Evolutionary conservation across 2,329 filamentous ascomycete genomes (phyloP).

Genomic region (Aspergillus felis): DNA sequence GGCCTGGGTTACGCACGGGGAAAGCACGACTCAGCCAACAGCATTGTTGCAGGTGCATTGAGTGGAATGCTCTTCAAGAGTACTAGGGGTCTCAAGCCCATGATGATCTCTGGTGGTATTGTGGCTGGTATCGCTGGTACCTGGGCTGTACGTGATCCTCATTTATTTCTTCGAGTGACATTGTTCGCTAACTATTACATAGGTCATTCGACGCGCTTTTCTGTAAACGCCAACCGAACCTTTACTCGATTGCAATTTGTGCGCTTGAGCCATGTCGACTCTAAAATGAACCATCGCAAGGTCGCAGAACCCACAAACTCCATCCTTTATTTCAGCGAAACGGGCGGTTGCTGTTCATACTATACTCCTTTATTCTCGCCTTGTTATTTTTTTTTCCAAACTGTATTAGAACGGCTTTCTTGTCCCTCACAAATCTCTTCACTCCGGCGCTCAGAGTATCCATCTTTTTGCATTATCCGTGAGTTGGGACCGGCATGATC

Average conservation of each 20-base stretch:
- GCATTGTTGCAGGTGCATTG: conserved; percentile 75
- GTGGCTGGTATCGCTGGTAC: conserved; percentile 78
- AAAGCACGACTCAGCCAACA: conserved; percentile 87
- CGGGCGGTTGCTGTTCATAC: conserved; percentile 22
- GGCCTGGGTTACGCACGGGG: conserved; percentile 73
- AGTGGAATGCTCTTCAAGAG: conserved; percentile 97
- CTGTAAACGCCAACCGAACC: conserved; percentile 35
- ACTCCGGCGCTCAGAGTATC: conserved; percentile 43
- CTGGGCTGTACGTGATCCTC: conserved; percentile 73
- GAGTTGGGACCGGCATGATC: conserved; percentile 39
- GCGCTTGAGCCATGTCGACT: conserved; percentile 12
- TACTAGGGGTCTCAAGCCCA: conserved; percentile 81
- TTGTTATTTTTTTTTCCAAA: conserved; percentile 26
- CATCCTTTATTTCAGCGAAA: conserved; percentile 25
- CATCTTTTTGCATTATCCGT: conserved; percentile 39
- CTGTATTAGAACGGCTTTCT: conserved; percentile 39
- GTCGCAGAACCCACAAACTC: conserved; percentile 22
- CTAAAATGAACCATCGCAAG: conserved; percentile 16
- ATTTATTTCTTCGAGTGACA: conserved; percentile 8
- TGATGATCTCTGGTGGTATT: conserved; percentile 90
- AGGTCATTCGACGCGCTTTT: conserved; percentile 51
- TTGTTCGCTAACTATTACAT: conserved; percentile 10
- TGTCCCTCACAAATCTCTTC: conserved; percentile 33
- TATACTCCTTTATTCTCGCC: conserved; percentile 12
- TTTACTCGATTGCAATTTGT: conserved; percentile 13